These are phyloP conservation scores for Kwoniella dejecticola DNA, from an alignment of 768 basidiomycete genomes.

Conservation along the genomic window DNA sequence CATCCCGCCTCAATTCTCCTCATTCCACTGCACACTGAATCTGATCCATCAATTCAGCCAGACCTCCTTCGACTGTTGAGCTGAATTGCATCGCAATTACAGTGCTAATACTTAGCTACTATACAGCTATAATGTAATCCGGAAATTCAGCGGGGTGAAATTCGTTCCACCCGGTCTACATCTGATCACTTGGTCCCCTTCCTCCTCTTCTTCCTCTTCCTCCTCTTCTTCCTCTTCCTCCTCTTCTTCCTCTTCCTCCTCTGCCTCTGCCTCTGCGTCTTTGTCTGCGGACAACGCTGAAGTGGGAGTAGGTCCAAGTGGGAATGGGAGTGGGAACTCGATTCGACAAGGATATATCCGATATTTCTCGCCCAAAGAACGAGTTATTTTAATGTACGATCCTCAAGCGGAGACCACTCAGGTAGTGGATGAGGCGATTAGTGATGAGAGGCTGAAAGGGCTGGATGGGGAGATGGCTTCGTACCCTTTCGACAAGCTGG, in stretches of 20 bases:
- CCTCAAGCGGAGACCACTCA: not conserved
- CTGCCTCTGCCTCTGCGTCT: too few relatives aligned
- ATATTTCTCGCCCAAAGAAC: constrained; percentile 25
- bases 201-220: constrained; percentile 17
- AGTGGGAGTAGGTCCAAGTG: constrained; percentile 18
- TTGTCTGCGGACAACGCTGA: too few relatives aligned
- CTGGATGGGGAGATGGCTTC: constrained; percentile 56
- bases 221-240: too few relatives aligned
- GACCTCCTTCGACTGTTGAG: too few relatives aligned
- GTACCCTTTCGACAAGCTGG: constrained; percentile 51
- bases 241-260: too few relatives aligned
- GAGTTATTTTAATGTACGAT: not conserved
- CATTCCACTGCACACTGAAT: not conserved
- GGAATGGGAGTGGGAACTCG: constrained; percentile 41
- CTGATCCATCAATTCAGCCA: too few relatives aligned
- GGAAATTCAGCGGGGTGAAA: constrained; percentile 55
- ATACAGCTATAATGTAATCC: constrained; percentile 42
- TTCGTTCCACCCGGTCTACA: constrained; percentile 57
- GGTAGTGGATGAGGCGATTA: constrained; percentile 34
- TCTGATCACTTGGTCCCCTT: constrained; percentile 52
- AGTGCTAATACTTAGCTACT: not conserved
- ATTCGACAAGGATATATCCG: constrained; percentile 51
- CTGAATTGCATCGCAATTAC: too few relatives aligned
- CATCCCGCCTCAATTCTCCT: not conserved
- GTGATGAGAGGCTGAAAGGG: constrained; percentile 52